These are phyloP conservation scores for Coemansia sp. DNA, from an alignment of 192 early-diverging fungal species.

Conservation along the genomic window DNA sequence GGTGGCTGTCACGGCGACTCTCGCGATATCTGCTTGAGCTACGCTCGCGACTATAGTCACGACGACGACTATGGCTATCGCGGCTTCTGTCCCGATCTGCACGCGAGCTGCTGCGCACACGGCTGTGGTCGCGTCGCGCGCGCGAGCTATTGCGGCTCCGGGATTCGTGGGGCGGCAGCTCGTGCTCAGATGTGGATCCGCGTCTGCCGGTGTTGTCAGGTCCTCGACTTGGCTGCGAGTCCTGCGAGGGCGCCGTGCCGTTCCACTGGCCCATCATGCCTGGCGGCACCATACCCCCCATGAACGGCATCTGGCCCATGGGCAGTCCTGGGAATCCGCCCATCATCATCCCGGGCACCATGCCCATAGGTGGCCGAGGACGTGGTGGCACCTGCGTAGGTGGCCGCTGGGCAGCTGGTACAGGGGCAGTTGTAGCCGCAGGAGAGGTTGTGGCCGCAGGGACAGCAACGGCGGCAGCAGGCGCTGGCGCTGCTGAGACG, in stretches of 20 bases:
- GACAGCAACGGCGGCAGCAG: background rate
- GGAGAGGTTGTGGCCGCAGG: background rate
- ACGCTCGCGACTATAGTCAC: background rate
- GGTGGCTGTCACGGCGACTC: background rate
- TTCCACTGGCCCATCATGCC: constrained; percentile 4
- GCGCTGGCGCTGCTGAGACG: background rate
- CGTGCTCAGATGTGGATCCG: too few species aligned
- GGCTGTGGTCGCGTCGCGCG: background rate
- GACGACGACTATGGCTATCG: background rate
- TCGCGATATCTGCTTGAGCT: background rate
- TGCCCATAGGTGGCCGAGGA: constrained; percentile 20
- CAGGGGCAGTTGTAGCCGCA: background rate
- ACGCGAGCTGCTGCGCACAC: background rate
- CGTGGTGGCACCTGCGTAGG: constrained; percentile 29
- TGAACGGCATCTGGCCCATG: constrained; percentile 37
- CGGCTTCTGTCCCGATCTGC: background rate
- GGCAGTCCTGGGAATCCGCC: constrained; percentile 28
- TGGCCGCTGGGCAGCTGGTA: constrained; percentile 8
- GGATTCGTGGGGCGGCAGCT: too few species aligned
- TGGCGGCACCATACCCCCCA: constrained; percentile 16
- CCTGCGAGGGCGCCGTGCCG: background rate
- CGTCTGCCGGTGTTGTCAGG: too few species aligned
- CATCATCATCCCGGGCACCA: constrained; percentile 27
- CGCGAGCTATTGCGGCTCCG: background rate
- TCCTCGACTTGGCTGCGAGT: background rate